A percentile compares a stretch with the other conserved stretches of the same genome.
Conservation (phyloP, 2,329 filamentous ascomycete species). For the Fulvia fulva region DNA sequence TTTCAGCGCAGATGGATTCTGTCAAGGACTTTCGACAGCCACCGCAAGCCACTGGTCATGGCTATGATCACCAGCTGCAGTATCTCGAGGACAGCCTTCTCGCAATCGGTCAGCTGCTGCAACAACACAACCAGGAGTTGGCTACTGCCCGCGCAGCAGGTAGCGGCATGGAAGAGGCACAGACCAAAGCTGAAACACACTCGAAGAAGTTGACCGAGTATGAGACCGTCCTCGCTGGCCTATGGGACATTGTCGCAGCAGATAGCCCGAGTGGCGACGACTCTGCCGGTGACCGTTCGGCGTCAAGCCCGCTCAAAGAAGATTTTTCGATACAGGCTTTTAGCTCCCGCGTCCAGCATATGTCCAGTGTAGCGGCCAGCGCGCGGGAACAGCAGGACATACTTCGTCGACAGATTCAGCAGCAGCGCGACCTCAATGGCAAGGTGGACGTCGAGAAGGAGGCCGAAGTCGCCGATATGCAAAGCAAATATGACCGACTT, state of each 20-base stretch:
- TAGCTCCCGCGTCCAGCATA: constrained; percentile 70
- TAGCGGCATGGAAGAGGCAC: constrained; percentile 19
- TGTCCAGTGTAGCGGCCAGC: constrained; percentile 71
- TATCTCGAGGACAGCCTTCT: constrained; percentile 62
- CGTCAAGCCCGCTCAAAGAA: constrained; percentile 32
- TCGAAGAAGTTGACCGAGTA: constrained; percentile 51
- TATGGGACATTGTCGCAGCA: constrained; percentile 51
- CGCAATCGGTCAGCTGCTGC: constrained; percentile 30
- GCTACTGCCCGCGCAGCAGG: constrained; percentile 22
- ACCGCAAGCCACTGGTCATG: constrained; percentile 54
- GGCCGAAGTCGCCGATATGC: constrained; percentile 29
- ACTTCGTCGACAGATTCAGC: constrained; percentile 86
- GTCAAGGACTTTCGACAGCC: constrained; percentile 52
- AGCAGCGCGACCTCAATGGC: constrained; percentile 87
- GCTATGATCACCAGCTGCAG: constrained; percentile 62
- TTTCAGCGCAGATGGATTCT: constrained; percentile 49
- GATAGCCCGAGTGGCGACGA: constrained; percentile 37
- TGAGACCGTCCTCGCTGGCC: constrained; percentile 48
- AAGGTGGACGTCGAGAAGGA: constrained; percentile 66
- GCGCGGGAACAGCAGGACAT: constrained; percentile 86
- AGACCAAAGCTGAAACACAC: constrained; percentile 20
- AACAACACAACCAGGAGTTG: constrained; percentile 29
- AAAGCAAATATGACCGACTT: constrained; percentile 28
- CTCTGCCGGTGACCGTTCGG: constrained; percentile 9
- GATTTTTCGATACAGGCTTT: constrained; percentile 72